Evolutionary conservation across 2,329 filamentous ascomycete species (phyloP).

Genomic region (Alternaria arborescens): DNA sequence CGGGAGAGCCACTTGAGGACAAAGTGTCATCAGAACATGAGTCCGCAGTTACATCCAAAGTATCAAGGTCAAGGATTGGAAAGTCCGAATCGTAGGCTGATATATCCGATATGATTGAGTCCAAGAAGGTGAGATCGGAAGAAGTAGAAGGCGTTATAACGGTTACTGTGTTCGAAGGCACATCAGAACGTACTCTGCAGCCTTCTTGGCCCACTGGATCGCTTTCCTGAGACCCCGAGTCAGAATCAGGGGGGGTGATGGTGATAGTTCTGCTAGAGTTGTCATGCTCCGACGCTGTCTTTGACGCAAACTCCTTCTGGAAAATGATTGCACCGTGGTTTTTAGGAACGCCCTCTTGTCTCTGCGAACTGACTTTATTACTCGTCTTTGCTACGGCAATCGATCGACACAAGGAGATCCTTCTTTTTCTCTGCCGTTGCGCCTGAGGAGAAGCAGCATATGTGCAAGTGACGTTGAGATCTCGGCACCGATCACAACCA

Average conservation of each 20-base stretch:
- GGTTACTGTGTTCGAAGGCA: neutral
- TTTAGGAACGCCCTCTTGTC: neutral
- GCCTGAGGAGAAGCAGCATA: neutral
- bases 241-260: neutral
- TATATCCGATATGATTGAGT: neutral
- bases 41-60: neutral
- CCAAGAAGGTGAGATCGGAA: neutral
- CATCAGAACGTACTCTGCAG: neutral
- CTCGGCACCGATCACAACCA: neutral
- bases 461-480: neutral
- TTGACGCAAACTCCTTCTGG: neutral
- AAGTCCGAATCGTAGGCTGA: neutral
- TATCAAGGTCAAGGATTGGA: neutral
- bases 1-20: neutral
- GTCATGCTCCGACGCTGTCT: neutral
- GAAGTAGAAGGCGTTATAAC: neutral
- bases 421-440: neutral
- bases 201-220: neutral
- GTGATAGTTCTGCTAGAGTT: neutral
- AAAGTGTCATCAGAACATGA: neutral
- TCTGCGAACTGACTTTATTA: neutral
- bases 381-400: neutral
- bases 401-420: neutral
- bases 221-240: accelerated
- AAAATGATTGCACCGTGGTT: neutral